phyloP scores from a whole-genome alignment of 495 filamentous ascomycete genomes.

The Penicillium tannophilum region DNA sequence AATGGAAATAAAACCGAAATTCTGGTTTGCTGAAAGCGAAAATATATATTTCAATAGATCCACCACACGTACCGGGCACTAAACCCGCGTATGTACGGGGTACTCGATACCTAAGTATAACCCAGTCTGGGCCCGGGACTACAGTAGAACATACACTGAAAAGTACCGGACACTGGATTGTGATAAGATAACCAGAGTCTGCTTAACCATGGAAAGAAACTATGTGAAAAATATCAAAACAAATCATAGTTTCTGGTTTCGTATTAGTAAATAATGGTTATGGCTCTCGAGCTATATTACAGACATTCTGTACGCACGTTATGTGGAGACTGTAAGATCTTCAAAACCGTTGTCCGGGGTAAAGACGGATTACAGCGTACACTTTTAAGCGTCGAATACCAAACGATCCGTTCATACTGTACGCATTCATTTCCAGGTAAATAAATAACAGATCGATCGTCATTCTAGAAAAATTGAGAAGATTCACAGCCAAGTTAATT shows the following conservation, averaged over 20 bases:
- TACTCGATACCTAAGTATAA: neutral
- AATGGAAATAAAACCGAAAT: no score
- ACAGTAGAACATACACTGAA: neutral
- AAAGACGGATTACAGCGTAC: neutral
- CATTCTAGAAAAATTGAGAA: neutral
- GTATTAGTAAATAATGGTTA: no score
- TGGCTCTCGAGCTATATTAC: no score
- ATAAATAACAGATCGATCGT: neutral
- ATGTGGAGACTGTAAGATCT: neutral
- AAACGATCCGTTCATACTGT: neutral
- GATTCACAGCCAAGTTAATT: neutral
- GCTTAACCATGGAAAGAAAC: neutral
- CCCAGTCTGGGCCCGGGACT: neutral
- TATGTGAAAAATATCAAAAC: neutral
- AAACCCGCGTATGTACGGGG: neutral
- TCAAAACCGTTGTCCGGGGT: neutral
- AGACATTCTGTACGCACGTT: neutral
- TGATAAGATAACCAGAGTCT: neutral
- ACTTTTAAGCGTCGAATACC: neutral
- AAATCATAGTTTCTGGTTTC: neutral
- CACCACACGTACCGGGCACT: conserved; percentile 1
- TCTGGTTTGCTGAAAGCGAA: neutral
- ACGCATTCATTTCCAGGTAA: neutral
- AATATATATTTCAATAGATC: neutral
- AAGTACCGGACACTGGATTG: neutral